A percentile compares a stretch with the other conserved stretches of the same genome.
phyloP scores from a whole-genome alignment of 345 rosid genomes.

The Brassica napus region Da-Ae NC_063445.1:36893001-36893500 shows the following conservation, averaged over 20 bases:
- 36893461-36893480: not conserved
- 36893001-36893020: not conserved
- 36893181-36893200: too few relatives aligned
- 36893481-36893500: not conserved
- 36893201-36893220: too few relatives aligned
- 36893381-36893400: not conserved
- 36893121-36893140: too few relatives aligned
- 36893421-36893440: not conserved
- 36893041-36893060: not conserved
- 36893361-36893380: not conserved
- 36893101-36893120: too few relatives aligned
- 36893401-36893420: not conserved
- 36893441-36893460: not conserved
- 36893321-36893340: not conserved
- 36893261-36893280: not conserved
- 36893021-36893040: not conserved
- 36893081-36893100: not conserved
- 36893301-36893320: not conserved
- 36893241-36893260: not conserved
- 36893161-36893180: not conserved
- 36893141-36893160: too few relatives aligned
- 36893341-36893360: not conserved
- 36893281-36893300: not conserved
- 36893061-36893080: not conserved
- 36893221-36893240: too few relatives aligned